Percentiles rank a stretch among this genome's conserved stretches.
Conservation (phyloP, 1,284 basidiomycete species). For the Nidula niveotomentosa region DNA sequence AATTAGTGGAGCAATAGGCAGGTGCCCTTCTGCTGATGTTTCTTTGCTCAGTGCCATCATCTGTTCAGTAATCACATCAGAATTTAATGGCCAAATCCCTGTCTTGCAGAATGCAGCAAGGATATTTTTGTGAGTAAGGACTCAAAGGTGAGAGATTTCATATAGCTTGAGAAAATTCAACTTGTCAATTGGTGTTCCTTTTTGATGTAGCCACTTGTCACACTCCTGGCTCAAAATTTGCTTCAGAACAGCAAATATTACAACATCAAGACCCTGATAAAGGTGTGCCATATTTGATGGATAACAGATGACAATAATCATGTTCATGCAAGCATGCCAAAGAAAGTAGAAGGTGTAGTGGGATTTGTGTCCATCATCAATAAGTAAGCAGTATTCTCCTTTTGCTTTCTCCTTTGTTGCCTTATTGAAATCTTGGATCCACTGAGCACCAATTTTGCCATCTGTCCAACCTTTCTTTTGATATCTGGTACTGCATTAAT, state of each 20-base stretch:
- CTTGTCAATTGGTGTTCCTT: slow-evolving; percentile 12
- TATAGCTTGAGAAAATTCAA: slow-evolving; percentile 22
- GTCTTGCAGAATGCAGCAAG: slow-evolving; percentile 31
- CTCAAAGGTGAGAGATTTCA: slow-evolving; percentile 18
- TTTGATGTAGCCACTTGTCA: slow-evolving; percentile 11
- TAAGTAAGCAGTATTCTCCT: slow-evolving; percentile 20
- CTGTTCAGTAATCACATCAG: slow-evolving; percentile 20
- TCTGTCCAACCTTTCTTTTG: slow-evolving; percentile 34
- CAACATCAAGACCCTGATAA: slow-evolving; percentile 30
- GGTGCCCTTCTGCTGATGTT: slow-evolving; percentile 9
- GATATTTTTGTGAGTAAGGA: slow-evolving; percentile 26
- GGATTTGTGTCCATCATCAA: slow-evolving; percentile 36
- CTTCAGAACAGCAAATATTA: slow-evolving; percentile 24
- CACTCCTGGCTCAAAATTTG: slow-evolving; percentile 9
- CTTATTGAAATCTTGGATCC: slow-evolving; percentile 30
- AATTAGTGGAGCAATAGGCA: slow-evolving; percentile 4
- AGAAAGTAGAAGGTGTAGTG: slow-evolving; percentile 31
- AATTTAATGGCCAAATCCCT: slow-evolving; percentile 33
- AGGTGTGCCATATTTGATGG: slow-evolving; percentile 27
- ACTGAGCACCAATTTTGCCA: slow-evolving; percentile 32
- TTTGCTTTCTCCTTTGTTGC: slow-evolving; percentile 25
- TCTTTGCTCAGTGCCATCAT: slow-evolving; percentile 25
- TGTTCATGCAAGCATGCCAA: slow-evolving; percentile 18
- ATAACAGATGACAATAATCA: slow-evolving; percentile 30
- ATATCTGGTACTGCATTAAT: slow-evolving; percentile 17